Conservation (phyloP, 176 grass and related monocot genomes). For the Oryza rufipogon region DNA sequence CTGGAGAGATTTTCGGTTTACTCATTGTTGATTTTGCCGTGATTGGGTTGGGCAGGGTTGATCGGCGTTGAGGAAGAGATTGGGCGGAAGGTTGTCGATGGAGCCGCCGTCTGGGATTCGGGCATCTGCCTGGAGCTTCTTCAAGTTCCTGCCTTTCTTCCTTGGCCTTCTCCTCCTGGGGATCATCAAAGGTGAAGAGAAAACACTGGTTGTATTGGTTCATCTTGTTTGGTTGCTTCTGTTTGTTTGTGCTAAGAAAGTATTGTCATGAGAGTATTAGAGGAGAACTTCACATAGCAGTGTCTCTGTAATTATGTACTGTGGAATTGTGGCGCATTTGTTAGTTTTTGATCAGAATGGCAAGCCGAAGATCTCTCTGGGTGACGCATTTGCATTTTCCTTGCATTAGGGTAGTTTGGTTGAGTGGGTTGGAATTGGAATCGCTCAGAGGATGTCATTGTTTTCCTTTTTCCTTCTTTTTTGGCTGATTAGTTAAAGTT, state of each 20-base stretch:
- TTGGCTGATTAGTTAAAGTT: not conserved
- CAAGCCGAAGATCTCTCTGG: not conserved
- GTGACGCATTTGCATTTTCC: not conserved
- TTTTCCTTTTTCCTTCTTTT: not conserved
- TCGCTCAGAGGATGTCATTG: not conserved
- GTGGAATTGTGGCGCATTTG: not conserved
- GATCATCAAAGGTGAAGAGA: constrained; percentile 69
- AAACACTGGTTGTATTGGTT: not conserved
- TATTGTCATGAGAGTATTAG: not conserved
- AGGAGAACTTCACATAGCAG: not conserved
- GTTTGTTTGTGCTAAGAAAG: too few species aligned
- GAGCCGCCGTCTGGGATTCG: constrained; percentile 73
- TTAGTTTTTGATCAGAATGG: not conserved
- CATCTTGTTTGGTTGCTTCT: not conserved
- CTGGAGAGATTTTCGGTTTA: not conserved
- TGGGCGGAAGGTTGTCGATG: constrained; percentile 45
- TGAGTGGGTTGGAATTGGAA: not conserved
- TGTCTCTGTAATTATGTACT: not conserved
- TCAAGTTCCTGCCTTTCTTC: constrained; percentile 94
- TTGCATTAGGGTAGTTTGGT: not conserved
- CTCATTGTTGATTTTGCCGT: not conserved
- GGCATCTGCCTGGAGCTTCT: constrained; percentile 62
- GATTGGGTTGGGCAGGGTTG: not conserved
- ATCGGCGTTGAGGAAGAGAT: not conserved
- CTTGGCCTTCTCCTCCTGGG: constrained; percentile 77